Percentiles rank a stretch among this genome's conserved stretches.
Conservation (phyloP, 768 basidiomycete species). For the Xanthoconium stramineum region DNA sequence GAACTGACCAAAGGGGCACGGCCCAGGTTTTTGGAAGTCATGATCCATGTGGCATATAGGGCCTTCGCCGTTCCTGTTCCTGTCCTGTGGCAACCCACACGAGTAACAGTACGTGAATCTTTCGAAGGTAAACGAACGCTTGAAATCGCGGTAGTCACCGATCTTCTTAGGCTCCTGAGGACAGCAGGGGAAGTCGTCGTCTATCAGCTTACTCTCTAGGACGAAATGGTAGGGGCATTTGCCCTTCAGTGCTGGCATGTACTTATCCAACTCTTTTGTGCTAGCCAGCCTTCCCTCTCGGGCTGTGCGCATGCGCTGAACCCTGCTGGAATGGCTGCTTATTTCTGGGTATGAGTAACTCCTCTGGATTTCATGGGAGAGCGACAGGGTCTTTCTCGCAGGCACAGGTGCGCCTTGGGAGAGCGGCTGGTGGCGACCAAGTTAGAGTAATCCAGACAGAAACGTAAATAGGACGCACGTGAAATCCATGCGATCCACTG, state of each 20-base stretch:
- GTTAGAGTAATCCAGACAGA: neutral
- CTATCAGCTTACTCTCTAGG: neutral
- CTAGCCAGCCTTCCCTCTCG: neutral
- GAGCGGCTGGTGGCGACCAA: neutral
- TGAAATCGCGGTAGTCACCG: neutral
- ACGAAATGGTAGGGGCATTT: slow-evolving; percentile 10
- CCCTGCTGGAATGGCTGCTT: neutral
- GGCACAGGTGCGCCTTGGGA: neutral
- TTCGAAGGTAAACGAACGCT: neutral
- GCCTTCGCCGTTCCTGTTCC: neutral
- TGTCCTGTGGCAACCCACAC: neutral
- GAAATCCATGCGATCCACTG: neutral
- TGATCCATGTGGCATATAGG: neutral
- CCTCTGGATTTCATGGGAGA: neutral
- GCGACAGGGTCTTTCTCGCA: neutral
- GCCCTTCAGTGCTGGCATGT: neutral
- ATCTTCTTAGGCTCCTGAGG: neutral
- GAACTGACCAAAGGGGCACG: neutral
- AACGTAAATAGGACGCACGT: neutral
- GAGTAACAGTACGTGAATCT: neutral
- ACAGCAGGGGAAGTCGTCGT: neutral
- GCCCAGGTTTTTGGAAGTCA: neutral
- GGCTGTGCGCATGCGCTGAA: neutral
- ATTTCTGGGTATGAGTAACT: neutral
- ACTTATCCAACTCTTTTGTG: no score